Conservation (phyloP, 2,329 filamentous ascomycete species). For the Penicillium sp. region DNA sequence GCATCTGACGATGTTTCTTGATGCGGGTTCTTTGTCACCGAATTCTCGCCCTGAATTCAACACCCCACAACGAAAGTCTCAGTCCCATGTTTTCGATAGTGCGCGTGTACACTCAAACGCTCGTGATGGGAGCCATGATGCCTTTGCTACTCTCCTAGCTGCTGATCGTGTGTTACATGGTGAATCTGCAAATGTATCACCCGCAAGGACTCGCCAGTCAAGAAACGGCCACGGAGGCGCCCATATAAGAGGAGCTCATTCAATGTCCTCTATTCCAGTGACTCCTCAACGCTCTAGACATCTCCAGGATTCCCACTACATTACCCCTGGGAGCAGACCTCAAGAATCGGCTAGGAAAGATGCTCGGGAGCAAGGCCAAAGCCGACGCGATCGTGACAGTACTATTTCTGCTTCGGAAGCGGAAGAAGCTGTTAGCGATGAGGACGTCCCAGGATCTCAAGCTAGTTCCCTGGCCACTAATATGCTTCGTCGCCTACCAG, state of each 20-base stretch:
- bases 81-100: slow-evolving; percentile 38
- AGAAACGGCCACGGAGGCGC: slow-evolving; percentile 48
- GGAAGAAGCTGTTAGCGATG: slow-evolving; percentile 54
- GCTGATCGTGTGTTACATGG: slow-evolving; percentile 73
- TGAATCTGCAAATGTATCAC: slow-evolving; percentile 69
- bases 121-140: slow-evolving; percentile 55
- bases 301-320: slow-evolving; percentile 50
- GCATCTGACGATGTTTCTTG: slow-evolving; percentile 74
- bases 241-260: slow-evolving; percentile 74
- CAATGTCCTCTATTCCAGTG: slow-evolving; percentile 76
- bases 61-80: slow-evolving; percentile 38
- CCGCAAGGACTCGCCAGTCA: slow-evolving; percentile 49
- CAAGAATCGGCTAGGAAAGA: slow-evolving; percentile 39
- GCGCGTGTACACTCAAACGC: slow-evolving; percentile 37
- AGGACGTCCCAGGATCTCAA: slow-evolving; percentile 68
- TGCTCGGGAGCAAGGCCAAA: slow-evolving; percentile 23
- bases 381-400: slow-evolving; percentile 65
- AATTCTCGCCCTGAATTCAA: slow-evolving; percentile 54
- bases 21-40: slow-evolving; percentile 64
- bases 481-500: slow-evolving; percentile 61
- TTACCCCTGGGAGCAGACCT: slow-evolving; percentile 56
- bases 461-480: slow-evolving; percentile 73
- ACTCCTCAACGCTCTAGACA: slow-evolving; percentile 62
- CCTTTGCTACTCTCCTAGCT: slow-evolving; percentile 72
- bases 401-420: slow-evolving; percentile 69